These are phyloP conservation scores for Penicillium sp. DNA, from an alignment of 2,329 filamentous ascomycete species.

Conservation along the genomic window DNA sequence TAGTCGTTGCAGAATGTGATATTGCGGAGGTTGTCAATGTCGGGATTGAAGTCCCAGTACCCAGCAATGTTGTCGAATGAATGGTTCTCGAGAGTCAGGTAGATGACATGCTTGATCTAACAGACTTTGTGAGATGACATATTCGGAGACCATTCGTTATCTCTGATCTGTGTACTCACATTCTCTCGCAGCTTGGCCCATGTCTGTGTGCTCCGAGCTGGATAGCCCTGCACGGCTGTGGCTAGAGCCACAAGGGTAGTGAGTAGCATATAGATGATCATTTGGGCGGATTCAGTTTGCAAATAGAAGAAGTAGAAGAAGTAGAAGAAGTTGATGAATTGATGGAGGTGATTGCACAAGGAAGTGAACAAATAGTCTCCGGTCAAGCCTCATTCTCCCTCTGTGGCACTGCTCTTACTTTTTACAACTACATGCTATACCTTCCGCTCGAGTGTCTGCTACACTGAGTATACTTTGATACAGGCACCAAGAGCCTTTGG, in stretches of 20 bases:
- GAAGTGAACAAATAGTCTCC: too few species aligned
- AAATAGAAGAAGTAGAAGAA: not conserved
- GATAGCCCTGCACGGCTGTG: conserved; percentile 16
- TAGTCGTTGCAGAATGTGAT: conserved; percentile 40
- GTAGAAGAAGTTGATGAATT: too few species aligned
- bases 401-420: too few species aligned
- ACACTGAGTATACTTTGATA: too few species aligned
- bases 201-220: conserved; percentile 13
- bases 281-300: not conserved
- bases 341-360: too few species aligned
- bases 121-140: not conserved
- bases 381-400: too few species aligned
- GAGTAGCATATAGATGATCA: not conserved
- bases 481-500: too few species aligned
- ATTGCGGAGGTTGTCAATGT: conserved; percentile 40
- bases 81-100: conserved; percentile 43
- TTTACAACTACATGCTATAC: too few species aligned
- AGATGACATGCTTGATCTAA: conserved; percentile 39
- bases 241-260: conserved; percentile 13
- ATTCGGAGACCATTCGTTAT: not conserved
- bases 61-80: conserved; percentile 45
- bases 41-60: conserved; percentile 39
- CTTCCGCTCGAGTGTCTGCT: too few species aligned
- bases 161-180: conserved; percentile 13
- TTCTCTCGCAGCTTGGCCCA: conserved; percentile 28